These are phyloP conservation scores for Cornus kousa DNA, from an alignment of 148 eudicot genomes.

Conservation along the genomic window DNA sequence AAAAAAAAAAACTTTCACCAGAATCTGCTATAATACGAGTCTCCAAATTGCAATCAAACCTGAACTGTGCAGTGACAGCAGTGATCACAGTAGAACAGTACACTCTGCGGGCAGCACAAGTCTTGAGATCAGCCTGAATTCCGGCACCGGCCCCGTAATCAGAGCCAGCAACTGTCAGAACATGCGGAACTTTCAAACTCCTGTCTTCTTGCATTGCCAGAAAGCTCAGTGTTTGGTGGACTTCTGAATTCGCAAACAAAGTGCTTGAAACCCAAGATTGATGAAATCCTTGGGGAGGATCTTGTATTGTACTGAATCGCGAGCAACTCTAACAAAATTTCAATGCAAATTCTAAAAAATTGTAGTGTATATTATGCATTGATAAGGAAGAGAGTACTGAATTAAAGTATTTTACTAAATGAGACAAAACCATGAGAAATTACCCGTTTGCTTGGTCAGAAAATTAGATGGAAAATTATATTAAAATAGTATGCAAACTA, in stretches of 20 bases:
- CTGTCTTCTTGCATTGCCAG: slow-evolving; percentile 31
- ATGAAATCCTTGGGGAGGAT: not conserved
- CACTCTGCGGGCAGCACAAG: slow-evolving; percentile 87
- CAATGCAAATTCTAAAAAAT: not conserved
- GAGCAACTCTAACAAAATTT: slow-evolving; percentile 6
- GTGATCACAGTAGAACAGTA: slow-evolving; percentile 94
- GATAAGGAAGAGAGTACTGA: not conserved
- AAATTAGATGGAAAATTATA: not conserved
- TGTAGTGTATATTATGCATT: too few relatives aligned
- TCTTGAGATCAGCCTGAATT: slow-evolving; percentile 84
- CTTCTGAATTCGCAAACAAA: not conserved
- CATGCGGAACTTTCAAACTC: slow-evolving; percentile 58
- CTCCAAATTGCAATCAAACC: slow-evolving; percentile 37
- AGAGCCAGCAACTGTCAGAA: slow-evolving; percentile 86
- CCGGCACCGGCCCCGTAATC: slow-evolving; percentile 98
- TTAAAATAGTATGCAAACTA: not conserved
- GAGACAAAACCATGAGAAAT: not conserved
- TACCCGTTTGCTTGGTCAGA: not conserved
- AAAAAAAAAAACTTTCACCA: not conserved
- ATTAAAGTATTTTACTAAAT: not conserved
- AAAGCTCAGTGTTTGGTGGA: not conserved
- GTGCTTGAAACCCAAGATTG: slow-evolving; percentile 11
- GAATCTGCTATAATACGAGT: not conserved
- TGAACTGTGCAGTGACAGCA: slow-evolving; percentile 96
- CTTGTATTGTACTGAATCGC: slow-evolving; percentile 5